Conservation (phyloP, 2,329 filamentous ascomycete genomes). For the Xylariaceae sp. region DNA sequence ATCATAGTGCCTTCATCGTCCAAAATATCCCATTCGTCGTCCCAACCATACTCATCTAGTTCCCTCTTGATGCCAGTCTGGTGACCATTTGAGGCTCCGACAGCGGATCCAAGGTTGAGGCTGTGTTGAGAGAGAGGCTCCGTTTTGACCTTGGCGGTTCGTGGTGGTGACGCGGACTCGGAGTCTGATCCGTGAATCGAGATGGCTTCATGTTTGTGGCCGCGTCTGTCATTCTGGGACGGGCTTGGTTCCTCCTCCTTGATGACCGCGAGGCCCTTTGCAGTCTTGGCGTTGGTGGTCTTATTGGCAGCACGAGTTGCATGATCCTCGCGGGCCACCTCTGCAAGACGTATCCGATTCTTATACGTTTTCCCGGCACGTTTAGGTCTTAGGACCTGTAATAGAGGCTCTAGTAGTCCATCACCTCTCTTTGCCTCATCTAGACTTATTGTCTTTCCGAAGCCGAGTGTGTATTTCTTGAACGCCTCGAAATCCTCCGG, state of each 20-base stretch:
- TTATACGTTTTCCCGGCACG: background rate
- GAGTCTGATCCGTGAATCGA: conserved; percentile 14
- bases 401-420: conserved; percentile 20
- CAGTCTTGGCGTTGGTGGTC: background rate
- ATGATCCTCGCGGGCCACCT: background rate
- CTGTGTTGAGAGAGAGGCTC: background rate
- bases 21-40: background rate
- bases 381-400: conserved; percentile 10
- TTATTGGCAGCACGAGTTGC: background rate
- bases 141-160: background rate
- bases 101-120: background rate
- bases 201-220: conserved; percentile 6
- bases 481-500: conserved; percentile 21
- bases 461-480: conserved; percentile 18
- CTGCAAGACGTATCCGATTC: background rate
- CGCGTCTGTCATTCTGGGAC: background rate
- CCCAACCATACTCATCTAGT: background rate
- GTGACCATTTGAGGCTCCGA: background rate
- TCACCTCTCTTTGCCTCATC: conserved; percentile 15
- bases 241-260: conserved; percentile 8
- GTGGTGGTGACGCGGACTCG: conserved; percentile 7
- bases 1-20: background rate
- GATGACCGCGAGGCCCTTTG: background rate
- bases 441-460: conserved; percentile 17
- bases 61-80: conserved; percentile 7